Base-by-base conservation (phyloP, 345 rosid species). In the Moringa oleifera region DNA sequence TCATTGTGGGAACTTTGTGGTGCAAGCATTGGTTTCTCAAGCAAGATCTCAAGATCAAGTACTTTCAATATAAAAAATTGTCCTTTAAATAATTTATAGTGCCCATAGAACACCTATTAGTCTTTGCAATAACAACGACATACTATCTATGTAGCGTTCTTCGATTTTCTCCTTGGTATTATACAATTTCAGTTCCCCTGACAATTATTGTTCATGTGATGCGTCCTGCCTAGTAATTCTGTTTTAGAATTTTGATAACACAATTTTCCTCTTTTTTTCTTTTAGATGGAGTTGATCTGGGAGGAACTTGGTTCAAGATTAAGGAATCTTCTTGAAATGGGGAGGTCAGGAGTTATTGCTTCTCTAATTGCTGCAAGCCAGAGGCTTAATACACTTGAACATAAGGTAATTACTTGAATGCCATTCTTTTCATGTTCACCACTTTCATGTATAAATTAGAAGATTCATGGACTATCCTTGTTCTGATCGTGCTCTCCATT, bases 1-100 rank as follows among this genome's bases (percentile, higher is more conserved):
- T 71, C 84, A 70, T n/a, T 88, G 91, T 77, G 96, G 95, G 51
- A 94, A 90, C 80, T 94, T 94, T 68, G 99, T 88, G 25, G 67
- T 86, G 64, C 99, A 94, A 79, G 83, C 93, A 4, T 76, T 94
- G 56, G 65, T 87, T 73, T 88, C 97, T 49, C 82, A 81, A 67
- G 81, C 96, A 70, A 86, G 79, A 70, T 67, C 64, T 71, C 68
- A 71, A 76, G 83, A 86, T 59, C 97, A 94, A 73, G 99, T 90
- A 83, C 18, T 71, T 36, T 46, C 19, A 53, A 23, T 60, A 31
- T 33, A 61, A 28, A 6, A 6, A 52, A 57, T 60, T 23, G 36
- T 31, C 49, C 20, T 20, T 56, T 11, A 18, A 57, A 41, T 41
- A 15, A 41, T 41, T 41, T 41, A 41, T 2, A 41, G 12, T 41